Conservation (phyloP, 2,329 filamentous ascomycete species). For the Ascochyta clinopodiicola region DNA sequence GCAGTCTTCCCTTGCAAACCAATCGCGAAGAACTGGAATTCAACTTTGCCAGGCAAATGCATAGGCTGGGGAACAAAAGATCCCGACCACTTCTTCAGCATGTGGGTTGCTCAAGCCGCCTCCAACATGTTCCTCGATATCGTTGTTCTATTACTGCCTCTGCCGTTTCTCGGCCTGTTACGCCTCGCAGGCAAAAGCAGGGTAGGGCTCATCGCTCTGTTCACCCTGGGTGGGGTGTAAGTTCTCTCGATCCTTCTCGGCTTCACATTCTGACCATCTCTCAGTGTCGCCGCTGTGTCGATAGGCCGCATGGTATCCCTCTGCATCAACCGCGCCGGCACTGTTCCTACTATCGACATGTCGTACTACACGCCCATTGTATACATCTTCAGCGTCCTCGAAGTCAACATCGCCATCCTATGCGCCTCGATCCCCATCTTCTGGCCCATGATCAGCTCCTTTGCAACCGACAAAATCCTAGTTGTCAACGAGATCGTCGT, state of each 20-base stretch:
- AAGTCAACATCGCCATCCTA: slow-evolving; percentile 48
- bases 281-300: slow-evolving; percentile 38
- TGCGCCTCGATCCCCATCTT: slow-evolving; percentile 48
- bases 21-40: slow-evolving; percentile 41
- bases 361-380: slow-evolving; percentile 39
- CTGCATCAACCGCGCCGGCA: slow-evolving; percentile 38
- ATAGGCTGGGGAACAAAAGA: slow-evolving; percentile 46
- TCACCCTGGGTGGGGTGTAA: slow-evolving; percentile 44
- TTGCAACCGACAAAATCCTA: slow-evolving; percentile 46
- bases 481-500: slow-evolving; percentile 49
- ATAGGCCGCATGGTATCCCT: slow-evolving; percentile 41
- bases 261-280: slow-evolving; percentile 8
- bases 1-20: slow-evolving; percentile 42
- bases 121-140: slow-evolving; percentile 45
- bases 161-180: slow-evolving; percentile 41
- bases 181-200: slow-evolving; percentile 40
- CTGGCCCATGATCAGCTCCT: slow-evolving; percentile 44
- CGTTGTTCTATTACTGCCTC: slow-evolving; percentile 37
- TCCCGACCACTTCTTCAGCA: slow-evolving; percentile 34
- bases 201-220: slow-evolving; percentile 38
- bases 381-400: slow-evolving; percentile 46
- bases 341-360: slow-evolving; percentile 40
- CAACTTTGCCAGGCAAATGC: slow-evolving; percentile 30
- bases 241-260: slow-evolving; percentile 11
- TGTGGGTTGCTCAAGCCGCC: slow-evolving; percentile 38